Conservation (phyloP, 148 eudicot species). For the Persicaria tinctoria region DNA sequence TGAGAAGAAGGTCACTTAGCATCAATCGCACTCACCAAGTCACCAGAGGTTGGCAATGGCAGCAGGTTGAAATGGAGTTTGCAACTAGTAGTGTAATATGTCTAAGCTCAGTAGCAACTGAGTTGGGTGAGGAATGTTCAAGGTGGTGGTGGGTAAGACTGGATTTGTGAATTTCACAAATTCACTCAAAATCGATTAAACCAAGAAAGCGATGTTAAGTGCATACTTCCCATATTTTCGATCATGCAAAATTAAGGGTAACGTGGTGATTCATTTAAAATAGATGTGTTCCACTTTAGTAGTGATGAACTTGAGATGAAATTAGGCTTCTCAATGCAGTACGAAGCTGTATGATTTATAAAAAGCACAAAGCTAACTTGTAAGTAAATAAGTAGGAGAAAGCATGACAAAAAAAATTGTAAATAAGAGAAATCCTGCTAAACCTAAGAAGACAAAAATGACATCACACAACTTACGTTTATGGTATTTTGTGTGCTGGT, state of each 20-base stretch:
- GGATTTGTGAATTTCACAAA: neutral
- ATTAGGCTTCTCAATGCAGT: neutral
- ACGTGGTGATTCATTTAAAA: neutral
- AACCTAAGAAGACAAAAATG: neutral
- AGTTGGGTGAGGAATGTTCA: neutral
- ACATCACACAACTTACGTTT: constrained; percentile 59
- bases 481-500: constrained; percentile 98
- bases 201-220: neutral
- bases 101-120: neutral
- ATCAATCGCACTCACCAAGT: neutral
- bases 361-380: neutral
- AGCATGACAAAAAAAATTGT: neutral
- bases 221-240: neutral
- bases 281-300: neutral
- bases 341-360: neutral
- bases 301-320: neutral
- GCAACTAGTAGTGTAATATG: neutral
- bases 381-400: neutral
- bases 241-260: neutral
- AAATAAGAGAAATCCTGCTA: neutral
- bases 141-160: neutral
- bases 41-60: neutral
- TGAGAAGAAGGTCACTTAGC: neutral
- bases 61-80: neutral
- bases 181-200: neutral